Base-by-base conservation (phyloP, 208 protist species). In the Leishmania arabica region DNA sequence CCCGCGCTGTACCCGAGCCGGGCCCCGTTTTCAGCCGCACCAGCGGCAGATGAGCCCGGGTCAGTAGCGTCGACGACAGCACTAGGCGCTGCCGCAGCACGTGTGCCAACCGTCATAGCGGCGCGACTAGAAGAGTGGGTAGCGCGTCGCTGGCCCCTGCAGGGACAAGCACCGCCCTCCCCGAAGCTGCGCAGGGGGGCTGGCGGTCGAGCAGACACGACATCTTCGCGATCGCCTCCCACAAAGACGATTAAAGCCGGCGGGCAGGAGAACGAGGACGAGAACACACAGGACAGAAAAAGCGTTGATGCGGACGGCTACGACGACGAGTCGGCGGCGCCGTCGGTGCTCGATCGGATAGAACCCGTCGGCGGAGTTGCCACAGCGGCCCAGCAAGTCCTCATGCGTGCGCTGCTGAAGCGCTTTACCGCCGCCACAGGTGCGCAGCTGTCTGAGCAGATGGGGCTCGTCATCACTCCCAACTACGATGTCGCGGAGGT, bases 401-500 rank as follows among this genome's bases (percentile, higher is more conserved):
- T 92, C 58, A 92, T 92, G 89, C 75, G 82, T 7, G 66, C 75
- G 15, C 70, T 92, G 34, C 72, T 92, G 76, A 60, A 64, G 62
- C 83, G 82, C 70, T 92, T 92, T 56, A 85, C 80, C 54, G 80
- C 68, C 53, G 83, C 86, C 1, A 85, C 81, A 21, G 87, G 81
- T 19, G 84, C 84, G 45, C 82, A 84, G 82, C 81, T 90, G 62
- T 88, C 86, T 34, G 83, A 87, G 78, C 83, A 88, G 45, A 75
- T 92, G 81, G 89, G 86, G 7, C 47, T 92, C 8, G n/a, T 64
- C 24, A 78, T 92, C 65, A 74, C 80, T 1, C 87, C 89, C 8
- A 92, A 90, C 75, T 92, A 92, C 80, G 87, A 92, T 53, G 79
- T 90, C 6, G 73, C 24, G 7, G 65, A 75, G 53, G 82, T 82